These are phyloP conservation scores for Dacryopinax primogenitus DNA, from an alignment of 768 basidiomycete genomes.

Conservation along the genomic window DNA sequence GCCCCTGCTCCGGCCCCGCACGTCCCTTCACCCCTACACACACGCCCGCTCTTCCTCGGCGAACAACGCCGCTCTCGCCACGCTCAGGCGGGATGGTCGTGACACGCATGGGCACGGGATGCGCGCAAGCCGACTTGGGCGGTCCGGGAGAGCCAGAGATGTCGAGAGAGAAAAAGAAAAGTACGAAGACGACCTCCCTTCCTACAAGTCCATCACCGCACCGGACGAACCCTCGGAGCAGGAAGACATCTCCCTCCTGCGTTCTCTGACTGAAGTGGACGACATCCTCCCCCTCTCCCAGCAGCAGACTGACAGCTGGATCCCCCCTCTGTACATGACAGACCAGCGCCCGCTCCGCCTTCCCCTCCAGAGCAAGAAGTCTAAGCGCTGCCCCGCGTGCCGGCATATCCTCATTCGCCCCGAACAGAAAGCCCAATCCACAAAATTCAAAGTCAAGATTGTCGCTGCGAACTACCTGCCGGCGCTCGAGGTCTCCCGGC, in stretches of 20 bases:
- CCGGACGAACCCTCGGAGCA: constrained; percentile 1
- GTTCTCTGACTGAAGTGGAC: constrained; percentile 43
- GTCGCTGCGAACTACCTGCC: constrained; percentile 92
- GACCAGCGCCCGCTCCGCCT: constrained; percentile 80
- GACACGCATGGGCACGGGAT: not conserved
- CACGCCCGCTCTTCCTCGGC: not conserved
- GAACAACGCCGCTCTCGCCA: not conserved
- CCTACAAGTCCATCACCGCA: not conserved
- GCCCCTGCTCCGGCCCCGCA: constrained; percentile 56
- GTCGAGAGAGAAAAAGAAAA: constrained; percentile 1
- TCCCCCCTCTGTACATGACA: constrained; percentile 29
- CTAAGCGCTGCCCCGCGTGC: constrained; percentile 89
- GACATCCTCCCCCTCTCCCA: constrained; percentile 63
- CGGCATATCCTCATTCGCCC: constrained; percentile 97
- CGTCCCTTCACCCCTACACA: constrained; percentile 11
- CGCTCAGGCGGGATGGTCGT: not conserved
- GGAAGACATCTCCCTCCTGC: not conserved
- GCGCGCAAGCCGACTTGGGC: not conserved
- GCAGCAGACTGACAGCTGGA: constrained; percentile 49
- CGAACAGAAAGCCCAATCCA: constrained; percentile 89
- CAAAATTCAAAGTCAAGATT: constrained; percentile 93
- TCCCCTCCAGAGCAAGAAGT: constrained; percentile 82
- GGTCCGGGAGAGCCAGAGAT: not conserved
- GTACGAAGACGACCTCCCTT: constrained; percentile 6
- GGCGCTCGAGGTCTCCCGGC: constrained; percentile 58